phyloP scores from a whole-genome alignment of 2,329 filamentous ascomycete genomes.

The Colletotrichum sp. region DNA sequence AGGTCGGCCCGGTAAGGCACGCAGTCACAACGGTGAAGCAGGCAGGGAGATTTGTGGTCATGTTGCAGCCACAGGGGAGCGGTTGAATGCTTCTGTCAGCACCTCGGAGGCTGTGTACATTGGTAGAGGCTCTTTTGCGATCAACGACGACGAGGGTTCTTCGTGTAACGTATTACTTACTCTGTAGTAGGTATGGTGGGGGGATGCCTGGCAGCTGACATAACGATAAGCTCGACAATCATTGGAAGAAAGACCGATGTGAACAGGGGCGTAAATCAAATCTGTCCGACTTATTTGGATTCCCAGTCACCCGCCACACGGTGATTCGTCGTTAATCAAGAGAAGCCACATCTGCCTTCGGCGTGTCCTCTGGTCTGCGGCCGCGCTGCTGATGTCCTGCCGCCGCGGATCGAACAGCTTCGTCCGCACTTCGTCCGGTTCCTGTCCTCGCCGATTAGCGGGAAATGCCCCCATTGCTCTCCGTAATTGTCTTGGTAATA shows the following conservation, averaged over 20 bases:
- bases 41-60: background rate
- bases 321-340: background rate
- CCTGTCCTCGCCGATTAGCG: background rate
- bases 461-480: background rate
- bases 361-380: background rate
- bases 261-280: background rate
- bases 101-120: slow-evolving; percentile 5
- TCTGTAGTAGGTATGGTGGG: background rate
- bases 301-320: background rate
- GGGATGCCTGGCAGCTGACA: background rate
- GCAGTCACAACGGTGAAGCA: background rate
- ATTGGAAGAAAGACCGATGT: background rate
- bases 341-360: background rate
- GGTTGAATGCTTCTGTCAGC: slow-evolving; percentile 10
- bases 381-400: background rate
- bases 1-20: slow-evolving; percentile 8
- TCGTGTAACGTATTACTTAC: background rate
- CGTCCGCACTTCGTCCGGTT: background rate
- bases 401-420: background rate
- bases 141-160: background rate
- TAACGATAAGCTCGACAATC: background rate
- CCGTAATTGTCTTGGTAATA: background rate
- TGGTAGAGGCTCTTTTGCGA: background rate
- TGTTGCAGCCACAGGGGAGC: slow-evolving; percentile 1
- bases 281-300: background rate